A percentile compares a stretch with the other conserved stretches of the same genome.
phyloP scores from a whole-genome alignment of 73 alveolate genomes.

The Loxodes magnus region DNA sequence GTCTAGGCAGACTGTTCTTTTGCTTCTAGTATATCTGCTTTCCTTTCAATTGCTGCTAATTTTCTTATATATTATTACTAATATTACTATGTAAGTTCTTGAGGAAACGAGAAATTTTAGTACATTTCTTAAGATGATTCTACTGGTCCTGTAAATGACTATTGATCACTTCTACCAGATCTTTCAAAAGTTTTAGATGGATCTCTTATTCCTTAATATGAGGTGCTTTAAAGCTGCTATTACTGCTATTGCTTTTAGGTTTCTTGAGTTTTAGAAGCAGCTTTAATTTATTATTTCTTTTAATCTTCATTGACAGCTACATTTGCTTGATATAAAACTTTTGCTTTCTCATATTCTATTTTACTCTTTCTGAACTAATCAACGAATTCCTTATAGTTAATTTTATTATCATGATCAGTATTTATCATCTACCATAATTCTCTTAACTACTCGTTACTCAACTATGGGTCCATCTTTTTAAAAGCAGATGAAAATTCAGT shows the following conservation, averaged over 20 bases:
- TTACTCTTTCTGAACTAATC: constrained; percentile 18
- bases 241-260: not conserved
- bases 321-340: not conserved
- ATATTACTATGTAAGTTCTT: constrained; percentile 4
- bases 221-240: too few relatives aligned
- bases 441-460: constrained; percentile 24
- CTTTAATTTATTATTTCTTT: constrained; percentile 10
- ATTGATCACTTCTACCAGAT: not conserved
- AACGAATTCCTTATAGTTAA: constrained; percentile 39
- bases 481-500: constrained; percentile 15
- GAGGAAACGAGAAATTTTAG: not conserved
- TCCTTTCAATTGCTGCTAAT: constrained; percentile 17
- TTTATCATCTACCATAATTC: constrained; percentile 29
- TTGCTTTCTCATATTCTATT: constrained; percentile 1
- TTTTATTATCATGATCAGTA: constrained; percentile 27
- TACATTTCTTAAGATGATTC: not conserved
- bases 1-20: constrained; percentile 23
- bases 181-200: too few relatives aligned
- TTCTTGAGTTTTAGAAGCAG: constrained; percentile 1
- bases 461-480: constrained; percentile 7
- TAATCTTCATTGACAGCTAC: not conserved
- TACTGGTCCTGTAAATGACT: not conserved
- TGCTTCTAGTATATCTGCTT: constrained; percentile 29
- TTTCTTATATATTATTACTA: constrained; percentile 7
- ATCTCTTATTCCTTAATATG: too few relatives aligned